Conservation (phyloP, 495 filamentous ascomycete genomes). For the Penicillium robsamsonii region DNA sequence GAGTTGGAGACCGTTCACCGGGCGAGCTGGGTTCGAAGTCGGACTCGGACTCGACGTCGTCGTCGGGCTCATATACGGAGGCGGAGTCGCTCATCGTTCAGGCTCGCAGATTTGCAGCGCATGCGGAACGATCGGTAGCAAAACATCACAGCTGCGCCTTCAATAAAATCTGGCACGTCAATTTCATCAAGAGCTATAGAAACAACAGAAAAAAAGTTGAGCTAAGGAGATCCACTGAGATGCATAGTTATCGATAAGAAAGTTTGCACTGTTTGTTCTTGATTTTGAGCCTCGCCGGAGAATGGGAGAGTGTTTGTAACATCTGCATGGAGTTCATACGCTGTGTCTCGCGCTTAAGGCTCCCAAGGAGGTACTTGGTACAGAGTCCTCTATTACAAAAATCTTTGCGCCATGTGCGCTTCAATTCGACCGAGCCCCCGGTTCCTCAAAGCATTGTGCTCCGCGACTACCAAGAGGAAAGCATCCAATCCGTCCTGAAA, state of each 20-base stretch:
- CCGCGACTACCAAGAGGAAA: slow-evolving; percentile 81
- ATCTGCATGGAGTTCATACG: slow-evolving; percentile 35
- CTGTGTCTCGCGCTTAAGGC: slow-evolving; percentile 23
- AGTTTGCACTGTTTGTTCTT: slow-evolving; percentile 47
- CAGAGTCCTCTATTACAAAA: background rate
- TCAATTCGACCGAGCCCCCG: slow-evolving; percentile 29
- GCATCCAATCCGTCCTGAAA: slow-evolving; percentile 79
- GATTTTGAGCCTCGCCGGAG: background rate
- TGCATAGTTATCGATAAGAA: slow-evolving; percentile 29
- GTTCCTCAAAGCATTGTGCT: slow-evolving; percentile 50
- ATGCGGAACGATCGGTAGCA: slow-evolving; percentile 9
- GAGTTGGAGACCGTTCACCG: slow-evolving; percentile 14
- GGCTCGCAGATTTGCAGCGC: slow-evolving; percentile 24
- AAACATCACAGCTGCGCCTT: slow-evolving; percentile 31
- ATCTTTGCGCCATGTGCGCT: slow-evolving; percentile 16
- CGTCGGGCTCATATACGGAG: slow-evolving; percentile 29
- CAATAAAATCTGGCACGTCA: slow-evolving; percentile 1
- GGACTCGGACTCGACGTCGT: slow-evolving; percentile 26
- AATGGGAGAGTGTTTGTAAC: background rate
- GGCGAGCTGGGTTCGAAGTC: slow-evolving; percentile 19
- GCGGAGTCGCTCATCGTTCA: slow-evolving; percentile 42
- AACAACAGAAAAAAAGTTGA: slow-evolving; percentile 21
- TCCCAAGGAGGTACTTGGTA: background rate
- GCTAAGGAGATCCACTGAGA: slow-evolving; percentile 12
- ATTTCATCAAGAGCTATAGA: background rate